Conservation (phyloP, 495 filamentous ascomycete genomes). For the Immersiella caudata region DNA sequence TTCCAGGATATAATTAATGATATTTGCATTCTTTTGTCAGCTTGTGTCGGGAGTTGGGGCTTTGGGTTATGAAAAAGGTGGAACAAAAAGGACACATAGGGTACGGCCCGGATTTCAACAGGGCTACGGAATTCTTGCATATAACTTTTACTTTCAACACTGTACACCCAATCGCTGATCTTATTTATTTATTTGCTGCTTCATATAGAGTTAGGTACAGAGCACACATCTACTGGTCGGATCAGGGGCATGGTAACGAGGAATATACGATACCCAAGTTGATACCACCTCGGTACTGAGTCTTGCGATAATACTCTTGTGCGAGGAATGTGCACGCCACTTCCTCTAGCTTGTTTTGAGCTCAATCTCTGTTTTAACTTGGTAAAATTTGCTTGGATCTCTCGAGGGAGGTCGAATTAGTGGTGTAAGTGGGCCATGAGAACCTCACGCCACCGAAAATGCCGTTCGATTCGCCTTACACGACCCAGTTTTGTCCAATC, state of each 20-base stretch:
- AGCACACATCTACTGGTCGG: not conserved
- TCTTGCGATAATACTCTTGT: no score
- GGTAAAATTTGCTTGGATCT: no score
- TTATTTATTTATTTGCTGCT: not conserved
- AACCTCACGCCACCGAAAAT: no score
- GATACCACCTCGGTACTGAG: no score
- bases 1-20: slow-evolving; percentile 48
- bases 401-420: no score
- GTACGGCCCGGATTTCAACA: slow-evolving; percentile 9
- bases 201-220: not conserved
- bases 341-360: no score
- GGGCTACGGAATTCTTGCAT: not conserved
- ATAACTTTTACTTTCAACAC: not conserved
- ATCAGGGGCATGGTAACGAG: no score
- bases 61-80: slow-evolving; percentile 5
- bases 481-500: not conserved
- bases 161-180: not conserved
- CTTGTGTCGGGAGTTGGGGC: slow-evolving; percentile 10
- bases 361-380: no score
- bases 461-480: no score
- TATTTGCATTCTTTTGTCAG: not conserved
- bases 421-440: no score
- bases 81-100: not conserved
- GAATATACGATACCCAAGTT: no score
- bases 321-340: no score